Evolutionary conservation across 495 filamentous ascomycete genomes (phyloP).

Genomic region (Neurospora tetraspora): DNA sequence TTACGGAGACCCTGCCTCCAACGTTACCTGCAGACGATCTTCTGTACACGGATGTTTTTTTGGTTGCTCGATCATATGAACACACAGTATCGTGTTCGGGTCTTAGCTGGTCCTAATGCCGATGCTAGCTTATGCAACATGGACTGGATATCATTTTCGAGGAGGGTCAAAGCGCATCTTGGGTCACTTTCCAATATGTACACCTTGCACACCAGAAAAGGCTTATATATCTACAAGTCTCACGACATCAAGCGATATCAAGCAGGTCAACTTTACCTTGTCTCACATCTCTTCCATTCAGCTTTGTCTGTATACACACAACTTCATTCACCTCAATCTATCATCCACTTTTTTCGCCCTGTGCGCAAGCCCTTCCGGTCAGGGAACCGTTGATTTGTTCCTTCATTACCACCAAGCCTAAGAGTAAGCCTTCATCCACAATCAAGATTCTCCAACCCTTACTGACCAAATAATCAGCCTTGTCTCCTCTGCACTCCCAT

Average conservation of each 20-base stretch:
- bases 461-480: not conserved
- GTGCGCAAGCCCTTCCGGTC: not conserved
- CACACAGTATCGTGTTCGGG: not conserved
- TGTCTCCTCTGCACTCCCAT: not conserved
- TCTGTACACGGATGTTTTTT: not conserved
- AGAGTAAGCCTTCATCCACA: slow-evolving; percentile 1
- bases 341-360: not conserved
- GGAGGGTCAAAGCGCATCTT: not conserved
- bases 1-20: not conserved
- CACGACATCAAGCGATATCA: not conserved
- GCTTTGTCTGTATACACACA: not conserved
- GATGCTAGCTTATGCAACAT: not conserved
- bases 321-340: not conserved
- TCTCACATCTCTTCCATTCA: not conserved
- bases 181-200: not conserved
- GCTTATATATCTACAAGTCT: not conserved
- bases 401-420: not conserved
- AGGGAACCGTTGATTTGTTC: not conserved
- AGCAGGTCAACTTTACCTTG: not conserved
- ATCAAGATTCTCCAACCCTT: not conserved
- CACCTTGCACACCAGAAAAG: not conserved
- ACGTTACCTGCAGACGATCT: not conserved
- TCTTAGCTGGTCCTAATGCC: not conserved
- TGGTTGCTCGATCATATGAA: not conserved
- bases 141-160: not conserved